Base-by-base conservation (phyloP, 352 stramenopile species). In the Phytophthora quininea region DNA sequence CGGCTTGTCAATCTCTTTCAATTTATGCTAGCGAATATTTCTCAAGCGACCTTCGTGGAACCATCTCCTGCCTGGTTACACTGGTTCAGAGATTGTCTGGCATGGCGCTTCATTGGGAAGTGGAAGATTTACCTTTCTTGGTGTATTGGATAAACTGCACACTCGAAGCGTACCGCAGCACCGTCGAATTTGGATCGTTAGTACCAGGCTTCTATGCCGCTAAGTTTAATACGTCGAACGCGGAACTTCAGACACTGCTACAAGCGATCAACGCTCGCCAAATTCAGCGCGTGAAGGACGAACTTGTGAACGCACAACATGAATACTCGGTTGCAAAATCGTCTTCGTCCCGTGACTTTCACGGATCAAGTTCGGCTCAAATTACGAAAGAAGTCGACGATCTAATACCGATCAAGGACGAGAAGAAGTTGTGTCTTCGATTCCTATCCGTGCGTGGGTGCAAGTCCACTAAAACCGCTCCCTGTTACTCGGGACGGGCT, bases 401-500 rank as follows among this genome's bases (percentile, higher is more conserved):
- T 31, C 45, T 50, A 19, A 30, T 50, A 9, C 45, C 45, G n/a
- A 31, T 4, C 6, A 14, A 50, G n/a, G 45, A 50, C 12, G 24
- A 14, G 6, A 50, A 50, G n/a, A 24, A 50, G 45, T 14, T 50
- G 6, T 50, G 45, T 14, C 45, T 50, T 31, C 45, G 45, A 50
- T 50, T 50, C 12, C 5, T 50, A 8, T 50, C 12, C 8, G 45
- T 50, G 5, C 15, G 45, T 8, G 45, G 45, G 24, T 50, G 45
- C 45, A 50, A 50, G 24, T 50, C 45, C n/a, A 50, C 45, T 5
- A 30, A 24, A 30, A 14, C 5, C 6, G 45, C 12, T 31, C 45
- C 45, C 5, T 50, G 45, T 50, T 50, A 15, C 12, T 50, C 45
- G 45, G 45, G 45, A 19, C 45, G 45, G n/a, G 45, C 45, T 9